Conservation (phyloP, 2,329 filamentous ascomycete species). For the Alternaria atra region DNA sequence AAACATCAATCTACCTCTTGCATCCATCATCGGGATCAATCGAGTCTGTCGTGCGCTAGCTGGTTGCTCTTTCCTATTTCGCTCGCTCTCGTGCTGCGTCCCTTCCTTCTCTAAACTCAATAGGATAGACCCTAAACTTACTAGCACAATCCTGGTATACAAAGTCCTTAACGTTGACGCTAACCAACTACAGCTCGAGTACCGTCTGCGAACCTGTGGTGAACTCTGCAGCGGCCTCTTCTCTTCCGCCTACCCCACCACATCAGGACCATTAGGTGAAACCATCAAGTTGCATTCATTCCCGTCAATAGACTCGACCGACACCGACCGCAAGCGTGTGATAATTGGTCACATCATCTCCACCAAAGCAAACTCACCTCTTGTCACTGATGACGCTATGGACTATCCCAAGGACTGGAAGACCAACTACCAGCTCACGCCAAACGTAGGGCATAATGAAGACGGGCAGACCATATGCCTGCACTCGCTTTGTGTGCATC, state of each 20-base stretch:
- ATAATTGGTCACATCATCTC: slow-evolving; percentile 81
- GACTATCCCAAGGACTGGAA: slow-evolving; percentile 74
- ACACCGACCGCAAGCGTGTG: slow-evolving; percentile 66
- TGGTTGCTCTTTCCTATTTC: slow-evolving; percentile 6
- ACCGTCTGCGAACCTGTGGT: slow-evolving; percentile 77
- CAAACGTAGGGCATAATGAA: slow-evolving; percentile 72
- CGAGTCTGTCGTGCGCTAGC: neutral
- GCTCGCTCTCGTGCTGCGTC: slow-evolving; percentile 6
- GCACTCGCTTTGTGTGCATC: slow-evolving; percentile 83
- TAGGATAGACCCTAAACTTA: neutral
- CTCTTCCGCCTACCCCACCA: slow-evolving; percentile 69
- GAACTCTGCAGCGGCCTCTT: slow-evolving; percentile 84
- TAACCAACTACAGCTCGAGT: slow-evolving; percentile 68
- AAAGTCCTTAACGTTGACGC: neutral
- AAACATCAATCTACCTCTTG: neutral
- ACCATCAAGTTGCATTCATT: slow-evolving; percentile 65
- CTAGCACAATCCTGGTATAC: neutral
- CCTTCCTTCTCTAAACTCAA: slow-evolving; percentile 1
- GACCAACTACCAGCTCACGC: slow-evolving; percentile 49
- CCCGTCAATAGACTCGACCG: slow-evolving; percentile 66
- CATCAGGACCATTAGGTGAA: slow-evolving; percentile 53
- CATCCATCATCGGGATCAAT: neutral
- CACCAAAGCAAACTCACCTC: slow-evolving; percentile 70
- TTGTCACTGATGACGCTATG: slow-evolving; percentile 82
- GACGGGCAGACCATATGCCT: slow-evolving; percentile 78